phyloP scores from a whole-genome alignment of 495 filamentous ascomycete species.

The Trichoderma gamsii region DNA sequence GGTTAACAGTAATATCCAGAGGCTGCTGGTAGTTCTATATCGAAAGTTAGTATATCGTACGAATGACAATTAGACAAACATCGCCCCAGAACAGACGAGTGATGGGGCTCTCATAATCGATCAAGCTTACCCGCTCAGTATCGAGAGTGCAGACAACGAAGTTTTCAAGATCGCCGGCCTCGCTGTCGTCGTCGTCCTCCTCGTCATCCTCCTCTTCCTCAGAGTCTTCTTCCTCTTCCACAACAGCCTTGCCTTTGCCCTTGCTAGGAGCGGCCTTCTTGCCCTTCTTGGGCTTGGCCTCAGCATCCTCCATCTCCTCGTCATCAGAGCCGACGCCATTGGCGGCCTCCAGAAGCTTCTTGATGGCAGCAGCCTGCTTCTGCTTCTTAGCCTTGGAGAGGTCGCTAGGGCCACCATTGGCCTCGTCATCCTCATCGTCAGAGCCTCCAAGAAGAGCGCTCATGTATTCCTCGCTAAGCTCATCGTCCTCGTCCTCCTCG shows the following conservation, averaged over 20 bases:
- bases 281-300: slow-evolving; percentile 58
- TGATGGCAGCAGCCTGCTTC: slow-evolving; percentile 59
- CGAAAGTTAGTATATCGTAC: slow-evolving; percentile 28
- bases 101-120: background rate
- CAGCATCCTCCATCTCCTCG: slow-evolving; percentile 59
- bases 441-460: slow-evolving; percentile 40
- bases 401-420: slow-evolving; percentile 85
- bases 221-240: slow-evolving; percentile 44
- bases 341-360: slow-evolving; percentile 65
- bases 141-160: slow-evolving; percentile 92
- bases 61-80: background rate
- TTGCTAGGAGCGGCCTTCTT: slow-evolving; percentile 68
- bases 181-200: slow-evolving; percentile 48
- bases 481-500: slow-evolving; percentile 58
- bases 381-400: slow-evolving; percentile 82
- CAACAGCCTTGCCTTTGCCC: slow-evolving; percentile 67
- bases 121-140: slow-evolving; percentile 49
- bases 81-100: background rate
- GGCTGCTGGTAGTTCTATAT: slow-evolving; percentile 84
- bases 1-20: slow-evolving; percentile 82
- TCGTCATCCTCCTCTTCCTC: slow-evolving; percentile 29
- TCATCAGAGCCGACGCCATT: slow-evolving; percentile 53
- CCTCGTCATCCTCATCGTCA: slow-evolving; percentile 52
- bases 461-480: slow-evolving; percentile 52
- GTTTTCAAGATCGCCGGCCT: slow-evolving; percentile 70